Conservation (phyloP, 2,329 filamentous ascomycete species). For the Botryotinia convoluta region DNA sequence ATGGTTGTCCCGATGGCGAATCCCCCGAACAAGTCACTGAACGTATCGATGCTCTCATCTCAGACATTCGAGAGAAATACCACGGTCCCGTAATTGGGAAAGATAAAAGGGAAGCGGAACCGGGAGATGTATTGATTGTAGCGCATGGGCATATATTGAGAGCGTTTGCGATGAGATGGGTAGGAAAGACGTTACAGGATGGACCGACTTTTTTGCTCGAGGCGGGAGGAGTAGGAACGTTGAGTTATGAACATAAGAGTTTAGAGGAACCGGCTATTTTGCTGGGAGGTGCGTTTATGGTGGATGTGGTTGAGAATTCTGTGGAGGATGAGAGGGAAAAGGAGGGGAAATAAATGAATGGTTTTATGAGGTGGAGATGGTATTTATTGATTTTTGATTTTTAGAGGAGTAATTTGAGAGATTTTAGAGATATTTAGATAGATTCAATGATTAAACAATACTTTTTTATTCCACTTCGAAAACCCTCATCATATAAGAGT, state of each 20-base stretch:
- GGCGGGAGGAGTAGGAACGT: conserved; percentile 76
- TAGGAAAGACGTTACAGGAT: conserved; percentile 67
- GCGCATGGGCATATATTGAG: conserved; percentile 88
- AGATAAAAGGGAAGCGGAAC: conserved; percentile 40
- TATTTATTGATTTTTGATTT: neutral
- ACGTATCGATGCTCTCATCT: conserved; percentile 73
- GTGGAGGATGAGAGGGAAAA: conserved; percentile 20
- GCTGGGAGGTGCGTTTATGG: conserved; percentile 60
- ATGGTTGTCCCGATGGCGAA: conserved; percentile 82
- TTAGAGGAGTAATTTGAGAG: neutral
- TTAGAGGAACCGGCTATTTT: conserved; percentile 78
- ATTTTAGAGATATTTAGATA: neutral
- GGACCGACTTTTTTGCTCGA: conserved; percentile 79
- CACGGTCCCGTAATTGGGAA: conserved; percentile 62
- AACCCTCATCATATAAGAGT: neutral
- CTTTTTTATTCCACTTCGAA: neutral
- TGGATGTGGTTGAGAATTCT: conserved; percentile 32
- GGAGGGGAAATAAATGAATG: neutral
- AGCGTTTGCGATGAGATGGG: conserved; percentile 86
- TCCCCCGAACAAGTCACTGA: conserved; percentile 63
- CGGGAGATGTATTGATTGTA: conserved; percentile 69
- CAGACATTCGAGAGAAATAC: conserved; percentile 62
- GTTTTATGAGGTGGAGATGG: neutral
- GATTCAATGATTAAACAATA: neutral
- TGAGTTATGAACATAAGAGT: conserved; percentile 80